Evolutionary conservation across 352 stramenopile species (phyloP), one percentile per base, ranked within the genome.

Genomic region (Globisporangium alternatum): DNA sequence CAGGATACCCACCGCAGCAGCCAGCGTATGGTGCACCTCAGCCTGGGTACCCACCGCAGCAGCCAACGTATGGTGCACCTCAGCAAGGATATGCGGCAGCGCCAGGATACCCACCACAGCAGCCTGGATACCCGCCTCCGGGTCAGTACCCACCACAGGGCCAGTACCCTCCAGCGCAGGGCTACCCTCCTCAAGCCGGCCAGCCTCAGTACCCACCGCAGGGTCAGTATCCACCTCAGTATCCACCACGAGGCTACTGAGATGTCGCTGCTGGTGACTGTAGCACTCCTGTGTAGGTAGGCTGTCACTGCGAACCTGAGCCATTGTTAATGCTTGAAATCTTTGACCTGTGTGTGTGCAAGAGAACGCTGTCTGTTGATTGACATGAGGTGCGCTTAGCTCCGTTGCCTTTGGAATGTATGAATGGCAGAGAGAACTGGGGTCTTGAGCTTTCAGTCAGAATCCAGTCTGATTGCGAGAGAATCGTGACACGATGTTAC

Each of bases 221-320:
- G 48, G 68, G 60, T 41, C 68, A 76, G 37, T 81, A 81, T 13
- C 56, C 69, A 44, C 57, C 54, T 19, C 67, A 74, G 37, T 78
- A 78, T 56, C 63, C 75, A 62, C 55, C 76, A 21, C 60, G 60
- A 39, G 60, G 60, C 19, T 66, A 60, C 33, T 64, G 30, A 47
- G 31, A 30, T 59, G 5, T 33, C 9, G 15, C 21, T 59, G 52
- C 13, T n/a, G 48, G 7, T 44, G 9, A 44, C 37, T 44, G 37
- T 19, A 15, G 37, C 9, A 1, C 37, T 10, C 13, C 37, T 19
- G 37, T 44, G 37, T 44, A 19, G 37, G 37, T 44, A 44, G 37
- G 37, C 5, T 19, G 37, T 44, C 10, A 44, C 13, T 5, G 9
- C 37, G 10, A 44, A 39, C 6, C 10, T 44, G 37, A 44, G 37